Conservation (phyloP, 768 basidiomycete genomes). For the Naganishia antarctica region DNA sequence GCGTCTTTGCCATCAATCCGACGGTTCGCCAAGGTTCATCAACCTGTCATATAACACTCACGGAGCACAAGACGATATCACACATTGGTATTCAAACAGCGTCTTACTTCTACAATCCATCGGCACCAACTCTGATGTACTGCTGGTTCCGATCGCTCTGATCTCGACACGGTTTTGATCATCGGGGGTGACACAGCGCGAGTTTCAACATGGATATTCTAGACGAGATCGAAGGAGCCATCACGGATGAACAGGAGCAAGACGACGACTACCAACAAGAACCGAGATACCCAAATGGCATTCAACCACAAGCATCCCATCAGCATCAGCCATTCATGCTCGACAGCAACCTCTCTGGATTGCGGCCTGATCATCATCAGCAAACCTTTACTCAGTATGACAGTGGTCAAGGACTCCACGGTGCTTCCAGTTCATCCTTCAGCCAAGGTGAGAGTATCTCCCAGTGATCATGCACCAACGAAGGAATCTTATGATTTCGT, state of each 20-base stretch:
- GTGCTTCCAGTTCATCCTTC: conserved; percentile 5
- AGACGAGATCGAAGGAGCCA: conserved; percentile 20
- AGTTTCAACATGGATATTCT: neutral
- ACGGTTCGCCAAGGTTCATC: no score
- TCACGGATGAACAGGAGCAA: conserved; percentile 4
- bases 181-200: neutral
- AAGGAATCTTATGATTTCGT: no score
- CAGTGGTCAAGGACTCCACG: neutral
- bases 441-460: conserved; percentile 9
- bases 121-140: no score
- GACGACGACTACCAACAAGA: neutral
- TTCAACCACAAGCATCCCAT: neutral
- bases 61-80: no score
- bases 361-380: neutral
- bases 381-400: neutral
- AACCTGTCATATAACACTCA: no score
- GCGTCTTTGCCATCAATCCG: no score
- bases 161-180: no score
- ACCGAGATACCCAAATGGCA: neutral
- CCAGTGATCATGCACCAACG: no score
- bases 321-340: neutral
- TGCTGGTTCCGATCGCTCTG: no score
- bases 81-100: no score
- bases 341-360: neutral
- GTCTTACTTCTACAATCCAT: no score